phyloP scores from a whole-genome alignment of 2,329 filamentous ascomycete genomes.

The Calycina herbarum region DNA sequence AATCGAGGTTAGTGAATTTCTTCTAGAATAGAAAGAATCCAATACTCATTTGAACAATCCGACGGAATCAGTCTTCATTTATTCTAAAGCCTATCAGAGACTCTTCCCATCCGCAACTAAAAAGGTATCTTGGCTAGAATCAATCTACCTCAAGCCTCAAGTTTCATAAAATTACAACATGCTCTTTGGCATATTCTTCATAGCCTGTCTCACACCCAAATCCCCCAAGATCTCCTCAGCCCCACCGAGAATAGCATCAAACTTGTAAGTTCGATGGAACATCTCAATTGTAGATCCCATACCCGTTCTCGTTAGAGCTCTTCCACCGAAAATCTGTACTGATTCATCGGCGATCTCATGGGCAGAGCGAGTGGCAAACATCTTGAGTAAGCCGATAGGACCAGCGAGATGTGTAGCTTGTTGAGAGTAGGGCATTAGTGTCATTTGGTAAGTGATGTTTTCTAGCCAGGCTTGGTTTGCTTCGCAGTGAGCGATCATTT shows the following conservation, averaged over 20 bases:
- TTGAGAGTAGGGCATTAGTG: slow-evolving; percentile 75
- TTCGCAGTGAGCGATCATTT: slow-evolving; percentile 82
- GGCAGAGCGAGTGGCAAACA: slow-evolving; percentile 71
- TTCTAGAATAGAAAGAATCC: too few relatives aligned
- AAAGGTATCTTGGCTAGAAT: not conserved
- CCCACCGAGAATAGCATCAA: slow-evolving; percentile 74
- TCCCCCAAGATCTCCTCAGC: slow-evolving; percentile 82
- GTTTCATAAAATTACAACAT: slow-evolving; percentile 58
- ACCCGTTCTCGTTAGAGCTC: slow-evolving; percentile 75
- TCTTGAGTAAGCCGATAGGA: slow-evolving; percentile 81
- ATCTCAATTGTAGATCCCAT: slow-evolving; percentile 84
- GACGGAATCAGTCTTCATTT: too few relatives aligned
- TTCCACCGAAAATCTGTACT: slow-evolving; percentile 82
- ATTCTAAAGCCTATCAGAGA: too few relatives aligned
- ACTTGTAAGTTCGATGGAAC: slow-evolving; percentile 78
- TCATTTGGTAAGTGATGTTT: slow-evolving; percentile 84
- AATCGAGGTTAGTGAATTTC: too few relatives aligned
- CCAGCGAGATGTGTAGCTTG: slow-evolving; percentile 75
- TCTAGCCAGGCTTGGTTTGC: slow-evolving; percentile 86
- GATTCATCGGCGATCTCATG: slow-evolving; percentile 83
- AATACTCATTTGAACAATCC: too few relatives aligned
- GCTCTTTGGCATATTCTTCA: slow-evolving; percentile 81
- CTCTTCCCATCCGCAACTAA: too few relatives aligned
- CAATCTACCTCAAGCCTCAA: not conserved
- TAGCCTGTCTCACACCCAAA: slow-evolving; percentile 78